Evolutionary conservation across 495 filamentous ascomycete species (phyloP).

Genomic region (Neurospora cerealis): DNA sequence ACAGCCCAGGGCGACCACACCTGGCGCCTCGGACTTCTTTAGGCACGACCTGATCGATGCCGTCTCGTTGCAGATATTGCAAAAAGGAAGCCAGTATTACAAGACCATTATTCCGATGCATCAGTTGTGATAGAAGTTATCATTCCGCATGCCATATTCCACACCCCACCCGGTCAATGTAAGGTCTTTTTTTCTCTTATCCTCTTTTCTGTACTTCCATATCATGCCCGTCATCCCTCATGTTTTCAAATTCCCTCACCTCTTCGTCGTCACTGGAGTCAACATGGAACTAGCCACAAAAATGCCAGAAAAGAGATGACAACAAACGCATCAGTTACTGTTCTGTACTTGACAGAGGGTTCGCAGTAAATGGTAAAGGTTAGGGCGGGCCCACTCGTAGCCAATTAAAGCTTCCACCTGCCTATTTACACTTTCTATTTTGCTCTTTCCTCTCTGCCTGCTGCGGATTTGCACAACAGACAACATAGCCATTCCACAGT

Average conservation of each 20-base stretch:
- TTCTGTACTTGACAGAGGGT: background rate
- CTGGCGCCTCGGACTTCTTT: background rate
- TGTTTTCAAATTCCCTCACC: background rate
- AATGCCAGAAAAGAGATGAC: constrained; percentile 7
- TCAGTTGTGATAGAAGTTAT: constrained; percentile 1
- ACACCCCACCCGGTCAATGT: background rate
- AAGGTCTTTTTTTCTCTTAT: background rate
- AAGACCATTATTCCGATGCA: constrained; percentile 7
- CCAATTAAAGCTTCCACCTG: background rate
- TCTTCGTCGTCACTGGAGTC: background rate
- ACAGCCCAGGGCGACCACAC: background rate
- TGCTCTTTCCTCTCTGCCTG: background rate
- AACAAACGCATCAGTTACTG: constrained; percentile 7
- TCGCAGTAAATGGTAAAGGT: background rate
- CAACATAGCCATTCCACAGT: background rate
- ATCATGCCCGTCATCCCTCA: background rate
- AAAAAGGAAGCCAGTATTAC: background rate
- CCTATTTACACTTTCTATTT: background rate
- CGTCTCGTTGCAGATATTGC: constrained; percentile 3
- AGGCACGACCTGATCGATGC: constrained; percentile 1
- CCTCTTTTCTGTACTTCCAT: background rate
- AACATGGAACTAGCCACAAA: background rate
- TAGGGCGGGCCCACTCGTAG: background rate
- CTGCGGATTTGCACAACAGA: background rate
- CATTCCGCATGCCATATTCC: constrained; percentile 11